A percentile compares a stretch with the other conserved stretches of the same genome.
Conservation (phyloP, 2,329 filamentous ascomycete species). For the Huntiella savannae region DNA sequence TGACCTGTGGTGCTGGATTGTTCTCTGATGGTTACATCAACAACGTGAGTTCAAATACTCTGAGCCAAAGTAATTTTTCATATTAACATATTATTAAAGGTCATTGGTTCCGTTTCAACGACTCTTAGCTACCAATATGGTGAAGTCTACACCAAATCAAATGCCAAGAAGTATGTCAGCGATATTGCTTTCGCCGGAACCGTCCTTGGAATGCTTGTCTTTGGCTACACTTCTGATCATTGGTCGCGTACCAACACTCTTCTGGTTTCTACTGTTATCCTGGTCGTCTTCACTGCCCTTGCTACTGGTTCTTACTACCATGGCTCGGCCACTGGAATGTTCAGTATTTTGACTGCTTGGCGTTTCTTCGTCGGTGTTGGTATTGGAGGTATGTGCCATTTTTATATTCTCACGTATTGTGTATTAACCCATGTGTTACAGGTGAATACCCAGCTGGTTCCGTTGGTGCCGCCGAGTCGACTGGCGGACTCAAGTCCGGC, state of each 20-base stretch:
- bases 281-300: conserved; percentile 70
- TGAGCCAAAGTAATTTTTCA: no score
- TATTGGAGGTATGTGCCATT: conserved; percentile 42
- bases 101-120: conserved; percentile 76
- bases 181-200: conserved; percentile 77
- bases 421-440: conserved; percentile 11
- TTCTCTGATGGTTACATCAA: conserved; percentile 90
- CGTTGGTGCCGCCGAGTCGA: conserved; percentile 69
- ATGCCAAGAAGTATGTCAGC: conserved; percentile 53
- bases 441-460: conserved; percentile 67
- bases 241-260: conserved; percentile 73
- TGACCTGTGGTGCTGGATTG: conserved; percentile 75
- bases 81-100: conserved; percentile 25
- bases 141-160: conserved; percentile 45
- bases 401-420: background rate
- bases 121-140: conserved; percentile 52
- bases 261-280: conserved; percentile 60
- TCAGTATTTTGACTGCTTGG: conserved; percentile 60
- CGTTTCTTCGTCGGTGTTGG: conserved; percentile 66
- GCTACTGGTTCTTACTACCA: conserved; percentile 58
- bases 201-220: conserved; percentile 61
- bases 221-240: conserved; percentile 65
- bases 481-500: conserved; percentile 60
- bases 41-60: conserved; percentile 33
- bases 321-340: conserved; percentile 49